These are phyloP conservation scores for Talaromyces wortmannii DNA, from an alignment of 495 filamentous ascomycete genomes.

Conservation along the genomic window DNA sequence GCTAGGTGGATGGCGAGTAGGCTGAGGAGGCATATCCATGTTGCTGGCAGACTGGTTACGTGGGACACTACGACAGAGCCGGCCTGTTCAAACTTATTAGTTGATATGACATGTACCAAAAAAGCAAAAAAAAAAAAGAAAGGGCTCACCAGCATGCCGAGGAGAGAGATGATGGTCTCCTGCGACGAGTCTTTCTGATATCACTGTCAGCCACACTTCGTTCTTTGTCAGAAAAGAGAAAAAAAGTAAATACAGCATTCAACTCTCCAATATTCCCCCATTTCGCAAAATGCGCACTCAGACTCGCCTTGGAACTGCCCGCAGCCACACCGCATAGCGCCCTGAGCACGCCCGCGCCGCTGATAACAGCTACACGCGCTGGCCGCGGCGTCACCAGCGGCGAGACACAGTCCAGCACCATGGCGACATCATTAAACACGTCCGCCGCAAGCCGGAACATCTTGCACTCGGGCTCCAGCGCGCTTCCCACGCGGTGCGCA, in stretches of 20 bases:
- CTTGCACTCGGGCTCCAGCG: conserved; percentile 93
- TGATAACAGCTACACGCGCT: conserved; percentile 62
- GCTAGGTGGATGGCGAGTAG: conserved; percentile 69
- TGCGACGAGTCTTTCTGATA: conserved; percentile 84
- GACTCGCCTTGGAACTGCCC: conserved; percentile 79
- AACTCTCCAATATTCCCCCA: conserved; percentile 89
- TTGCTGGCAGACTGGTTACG: conserved; percentile 62
- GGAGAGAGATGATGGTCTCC: conserved; percentile 85
- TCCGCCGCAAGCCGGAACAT: conserved; percentile 87
- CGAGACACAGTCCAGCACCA: conserved; percentile 83
- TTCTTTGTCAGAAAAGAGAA: too few relatives aligned
- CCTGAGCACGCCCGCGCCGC: conserved; percentile 67
- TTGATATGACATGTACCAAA: neutral
- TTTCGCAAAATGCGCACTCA: conserved; percentile 87
- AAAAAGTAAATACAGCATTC: conserved; percentile 55
- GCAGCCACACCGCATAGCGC: conserved; percentile 87
- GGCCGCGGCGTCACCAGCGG: conserved; percentile 63
- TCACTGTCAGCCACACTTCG: conserved; percentile 3
- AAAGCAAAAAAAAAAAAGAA: too few relatives aligned
- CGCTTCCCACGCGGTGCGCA: conserved; percentile 74
- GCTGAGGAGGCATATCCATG: conserved; percentile 66
- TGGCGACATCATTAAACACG: conserved; percentile 85
- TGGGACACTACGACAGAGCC: conserved; percentile 75
- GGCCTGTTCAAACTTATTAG: conserved; percentile 30
- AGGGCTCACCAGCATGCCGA: conserved; percentile 76